Conservation (phyloP, 2,329 filamentous ascomycete species). For the Raffaelea ambrosiae region DNA sequence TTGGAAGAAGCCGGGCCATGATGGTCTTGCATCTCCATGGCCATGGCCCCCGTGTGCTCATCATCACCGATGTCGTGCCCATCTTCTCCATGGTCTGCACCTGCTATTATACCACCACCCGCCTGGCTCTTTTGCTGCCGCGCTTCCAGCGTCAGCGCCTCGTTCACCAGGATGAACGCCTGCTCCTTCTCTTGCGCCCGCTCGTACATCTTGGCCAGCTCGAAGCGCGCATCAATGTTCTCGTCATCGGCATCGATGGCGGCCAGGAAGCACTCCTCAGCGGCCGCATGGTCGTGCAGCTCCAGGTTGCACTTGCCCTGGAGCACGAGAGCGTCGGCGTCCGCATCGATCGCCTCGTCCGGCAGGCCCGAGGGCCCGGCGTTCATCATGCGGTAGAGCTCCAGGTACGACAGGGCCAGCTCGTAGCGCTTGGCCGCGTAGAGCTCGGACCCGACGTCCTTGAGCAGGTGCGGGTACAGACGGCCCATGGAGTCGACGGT, state of each 20-base stretch:
- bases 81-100: constrained; percentile 3
- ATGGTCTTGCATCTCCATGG: constrained; percentile 13
- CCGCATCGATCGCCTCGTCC: constrained; percentile 14
- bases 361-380: constrained; percentile 20
- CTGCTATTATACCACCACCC: not conserved
- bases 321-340: constrained; percentile 43
- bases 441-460: constrained; percentile 50
- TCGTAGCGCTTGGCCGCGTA: constrained; percentile 25
- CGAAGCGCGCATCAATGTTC: constrained; percentile 67
- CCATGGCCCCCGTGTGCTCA: not conserved
- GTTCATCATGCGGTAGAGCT: constrained; percentile 40
- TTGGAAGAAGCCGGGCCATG: constrained; percentile 17
- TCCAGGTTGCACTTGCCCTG: constrained; percentile 63
- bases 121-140: constrained; percentile 25
- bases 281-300: constrained; percentile 54
- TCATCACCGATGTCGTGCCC: constrained; percentile 6
- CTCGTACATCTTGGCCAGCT: constrained; percentile 80
- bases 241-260: constrained; percentile 64
- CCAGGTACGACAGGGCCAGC: constrained; percentile 47
- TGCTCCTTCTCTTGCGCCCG: constrained; percentile 63
- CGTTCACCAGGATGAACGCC: constrained; percentile 67
- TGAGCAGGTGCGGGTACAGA: constrained; percentile 71
- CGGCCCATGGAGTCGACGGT: constrained; percentile 38
- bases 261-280: constrained; percentile 68
- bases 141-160: constrained; percentile 60